Conservation (phyloP, 2,329 filamentous ascomycete species). For the Beauveria caledonica region DNA sequence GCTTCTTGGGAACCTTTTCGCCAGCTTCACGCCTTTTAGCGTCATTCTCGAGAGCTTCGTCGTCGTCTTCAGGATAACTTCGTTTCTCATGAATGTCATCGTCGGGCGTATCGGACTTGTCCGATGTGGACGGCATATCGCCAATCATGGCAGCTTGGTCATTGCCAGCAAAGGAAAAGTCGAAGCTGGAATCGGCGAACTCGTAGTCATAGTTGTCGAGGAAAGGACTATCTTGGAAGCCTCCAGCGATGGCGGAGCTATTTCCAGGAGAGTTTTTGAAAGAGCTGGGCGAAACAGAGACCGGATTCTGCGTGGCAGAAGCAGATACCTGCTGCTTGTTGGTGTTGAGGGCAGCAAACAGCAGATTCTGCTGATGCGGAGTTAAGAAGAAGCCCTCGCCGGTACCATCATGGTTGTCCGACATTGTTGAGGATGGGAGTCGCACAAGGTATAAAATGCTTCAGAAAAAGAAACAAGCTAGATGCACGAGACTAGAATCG, state of each 20-base stretch:
- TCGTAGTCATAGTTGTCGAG: slow-evolving; percentile 71
- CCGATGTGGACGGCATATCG: slow-evolving; percentile 52
- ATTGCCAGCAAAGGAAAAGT: slow-evolving; percentile 47
- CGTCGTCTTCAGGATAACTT: slow-evolving; percentile 62
- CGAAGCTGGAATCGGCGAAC: slow-evolving; percentile 68
- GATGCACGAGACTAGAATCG: background rate
- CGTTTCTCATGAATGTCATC: slow-evolving; percentile 55
- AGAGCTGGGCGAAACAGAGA: slow-evolving; percentile 39
- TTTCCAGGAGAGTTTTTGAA: slow-evolving; percentile 41
- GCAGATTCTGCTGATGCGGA: slow-evolving; percentile 66
- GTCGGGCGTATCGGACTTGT: slow-evolving; percentile 52
- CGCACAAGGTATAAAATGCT: background rate
- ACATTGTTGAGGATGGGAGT: slow-evolving; percentile 29
- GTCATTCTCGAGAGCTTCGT: slow-evolving; percentile 30
- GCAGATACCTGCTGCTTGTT: slow-evolving; percentile 41
- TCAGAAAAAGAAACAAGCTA: background rate
- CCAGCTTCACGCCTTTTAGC: slow-evolving; percentile 72
- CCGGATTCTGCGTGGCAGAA: slow-evolving; percentile 25
- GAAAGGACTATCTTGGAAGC: slow-evolving; percentile 68
- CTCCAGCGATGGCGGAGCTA: slow-evolving; percentile 29
- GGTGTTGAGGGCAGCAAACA: slow-evolving; percentile 68
- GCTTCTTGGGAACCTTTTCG: slow-evolving; percentile 87
- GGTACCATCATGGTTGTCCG: slow-evolving; percentile 31
- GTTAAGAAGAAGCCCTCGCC: slow-evolving; percentile 58
- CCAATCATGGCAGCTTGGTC: slow-evolving; percentile 65